phyloP scores from a whole-genome alignment of 805 yeast species.

The Suhomyces prunicola region DNA sequence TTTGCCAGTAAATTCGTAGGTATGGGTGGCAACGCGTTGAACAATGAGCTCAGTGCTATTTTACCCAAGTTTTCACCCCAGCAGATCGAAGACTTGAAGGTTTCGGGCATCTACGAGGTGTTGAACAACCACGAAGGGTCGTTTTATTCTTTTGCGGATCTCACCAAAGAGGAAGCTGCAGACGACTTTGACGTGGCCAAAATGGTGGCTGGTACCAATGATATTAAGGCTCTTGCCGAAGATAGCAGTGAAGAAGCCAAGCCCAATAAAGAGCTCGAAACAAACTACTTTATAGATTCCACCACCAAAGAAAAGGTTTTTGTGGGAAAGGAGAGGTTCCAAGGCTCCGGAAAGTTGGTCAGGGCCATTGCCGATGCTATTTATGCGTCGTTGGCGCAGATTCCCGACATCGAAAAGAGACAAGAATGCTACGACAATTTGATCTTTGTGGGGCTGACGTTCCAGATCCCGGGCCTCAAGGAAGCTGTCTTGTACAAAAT shows the following conservation, averaged over 20 bases:
- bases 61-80: constrained; percentile 54
- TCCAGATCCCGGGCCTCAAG: constrained; percentile 69
- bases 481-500: constrained; percentile 64
- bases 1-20: constrained; percentile 48
- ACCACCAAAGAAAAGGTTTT: constrained; percentile 50
- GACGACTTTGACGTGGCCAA: constrained; percentile 87
- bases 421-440: constrained; percentile 85
- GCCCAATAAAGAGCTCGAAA: constrained; percentile 68
- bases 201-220: constrained; percentile 66
- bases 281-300: constrained; percentile 65
- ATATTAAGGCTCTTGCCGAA: constrained; percentile 21
- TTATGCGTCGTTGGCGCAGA: constrained; percentile 47
- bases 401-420: constrained; percentile 67
- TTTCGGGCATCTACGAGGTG: constrained; percentile 74
- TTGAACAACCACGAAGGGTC: constrained; percentile 66
- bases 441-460: constrained; percentile 75
- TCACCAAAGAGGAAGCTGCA: constrained; percentile 29
- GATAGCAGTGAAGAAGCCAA: constrained; percentile 33
- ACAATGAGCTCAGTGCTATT: constrained; percentile 45
- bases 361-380: constrained; percentile 51
- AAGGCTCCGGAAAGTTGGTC: constrained; percentile 66
- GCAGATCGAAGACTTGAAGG: constrained; percentile 75
- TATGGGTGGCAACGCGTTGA: constrained; percentile 68
- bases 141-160: constrained; percentile 57
- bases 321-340: constrained; percentile 89